A percentile compares a stretch with the other conserved stretches of the same genome.
Evolutionary conservation across 768 basidiomycete genomes (phyloP).

Genomic region (Suillus sp.): DNA sequence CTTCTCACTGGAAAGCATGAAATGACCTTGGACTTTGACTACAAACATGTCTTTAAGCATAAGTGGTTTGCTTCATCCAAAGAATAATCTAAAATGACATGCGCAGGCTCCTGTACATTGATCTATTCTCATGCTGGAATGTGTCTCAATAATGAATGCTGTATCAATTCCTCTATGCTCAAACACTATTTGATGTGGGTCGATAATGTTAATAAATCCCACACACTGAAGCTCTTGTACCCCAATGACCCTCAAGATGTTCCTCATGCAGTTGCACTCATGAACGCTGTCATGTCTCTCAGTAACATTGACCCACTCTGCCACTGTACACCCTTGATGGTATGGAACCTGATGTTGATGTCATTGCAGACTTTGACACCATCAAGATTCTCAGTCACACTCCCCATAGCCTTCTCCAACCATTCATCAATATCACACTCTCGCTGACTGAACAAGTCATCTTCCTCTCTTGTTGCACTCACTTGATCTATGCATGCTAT

Average conservation of each 20-base stretch:
- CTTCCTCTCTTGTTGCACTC: constrained; percentile 30
- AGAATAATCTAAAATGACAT: not conserved
- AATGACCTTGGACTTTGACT: constrained; percentile 22
- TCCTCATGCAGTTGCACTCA: constrained; percentile 33
- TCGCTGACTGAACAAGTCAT: constrained; percentile 32
- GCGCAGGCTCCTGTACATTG: constrained; percentile 17
- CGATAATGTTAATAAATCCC: not conserved
- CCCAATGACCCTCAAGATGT: constrained; percentile 38
- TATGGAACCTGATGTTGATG: not conserved
- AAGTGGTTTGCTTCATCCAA: constrained; percentile 8
- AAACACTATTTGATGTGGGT: constrained; percentile 1
- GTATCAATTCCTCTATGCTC: constrained; percentile 2
- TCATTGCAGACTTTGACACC: constrained; percentile 6
- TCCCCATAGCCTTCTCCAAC: constrained; percentile 23
- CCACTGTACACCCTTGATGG: constrained; percentile 3
- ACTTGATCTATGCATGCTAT: constrained; percentile 28
- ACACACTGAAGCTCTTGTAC: constrained; percentile 20
- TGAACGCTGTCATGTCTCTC: constrained; percentile 16
- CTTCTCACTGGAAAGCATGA: constrained; percentile 13
- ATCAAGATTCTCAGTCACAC: constrained; percentile 17
- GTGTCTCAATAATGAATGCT: not conserved
- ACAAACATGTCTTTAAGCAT: constrained; percentile 23
- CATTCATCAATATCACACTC: constrained; percentile 30
- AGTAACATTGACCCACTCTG: not conserved
- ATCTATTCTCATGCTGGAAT: constrained; percentile 8